Evolutionary conservation across 495 filamentous ascomycete species (phyloP), one percentile per base, ranked within the genome.

Genomic region (Cudoniella acicularis): DNA sequence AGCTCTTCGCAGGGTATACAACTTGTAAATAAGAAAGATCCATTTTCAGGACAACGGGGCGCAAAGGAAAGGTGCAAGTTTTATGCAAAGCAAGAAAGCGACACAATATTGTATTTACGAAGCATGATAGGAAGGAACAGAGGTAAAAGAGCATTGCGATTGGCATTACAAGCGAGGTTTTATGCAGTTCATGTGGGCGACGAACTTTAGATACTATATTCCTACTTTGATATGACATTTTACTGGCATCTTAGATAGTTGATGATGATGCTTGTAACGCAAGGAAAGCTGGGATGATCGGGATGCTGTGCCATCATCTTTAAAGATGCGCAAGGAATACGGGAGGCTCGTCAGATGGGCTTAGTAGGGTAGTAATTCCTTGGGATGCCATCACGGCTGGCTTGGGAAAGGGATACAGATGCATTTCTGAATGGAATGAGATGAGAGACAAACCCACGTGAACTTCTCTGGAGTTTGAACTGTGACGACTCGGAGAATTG

Each of bases 1-100:
- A 66, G 79, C 77, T 59, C 62, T 83, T 40, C 70, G 72, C 52
- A 59, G 68, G 67, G 65, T 72, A 62, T 75, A 74, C 68, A 55
- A 69, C 65, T 47, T 82, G 72, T 72, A 70, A 72, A 68, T 62
- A 66, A 41, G 43, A 43, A 49, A 36, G 16, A 45, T 26, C 24
- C 41, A 45, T 25, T 24, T 56, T 54, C 6, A 40, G 40, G 25
- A 10, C 16, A 21, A 27, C 20, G 52, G 26, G 27, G 52, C 51
- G 46, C 27, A 55, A 49, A 22, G 10, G 16, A 17, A 54, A 49
- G 42, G 24, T 26, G 49, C 56, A 24, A 52, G 26, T 50, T 24
- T 50, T 10, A 26, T n/a, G 23, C 23, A 10, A 50, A 13, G 20
- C 10, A 50, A 50, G 48, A 23, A 50, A 50, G 23, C 16, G 30